Evolutionary conservation across 768 basidiomycete species (phyloP), one percentile per base, ranked within the genome.

Genomic region (Phlebiopsis gigantea): DNA sequence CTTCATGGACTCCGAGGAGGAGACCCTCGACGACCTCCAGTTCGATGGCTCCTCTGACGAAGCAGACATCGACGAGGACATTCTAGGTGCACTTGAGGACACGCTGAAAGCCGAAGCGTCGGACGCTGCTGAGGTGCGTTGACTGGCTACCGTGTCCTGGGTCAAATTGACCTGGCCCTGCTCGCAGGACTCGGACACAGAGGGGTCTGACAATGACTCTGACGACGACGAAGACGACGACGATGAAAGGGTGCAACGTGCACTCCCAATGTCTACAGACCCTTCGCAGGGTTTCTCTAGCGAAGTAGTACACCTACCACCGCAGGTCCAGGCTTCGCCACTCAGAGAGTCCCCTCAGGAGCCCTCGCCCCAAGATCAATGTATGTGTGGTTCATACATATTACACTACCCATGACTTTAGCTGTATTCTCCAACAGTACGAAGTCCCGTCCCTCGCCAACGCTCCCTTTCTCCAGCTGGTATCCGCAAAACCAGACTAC

Each of bases 1-100:
- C 17, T 59, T 56, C 63, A 84, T 83, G 81, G 84, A 85, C 64
- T 84, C 82, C 15, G 85, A 86, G 61, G 83, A 83, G 42, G 84
- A 85, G 59, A 77, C 73, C 49, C 74, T 78, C 58, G 84, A 87
- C 62, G 81, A 82, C 59, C 71, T 77, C 54, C 81, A 83, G 57
- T 82, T 79, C 57, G 85, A 85, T 14, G 74, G 74, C 42, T 75
- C 72, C n/a, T 80, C 80, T 8, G 76, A 67, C 30, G 77, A 79
- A 21, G 73, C 72, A 2, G 82, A 82, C 15, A 75, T 79, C 4
- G 82, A 82, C 54, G 84, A 85, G 29, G 85, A 84, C 51, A 73
- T 80, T 12, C 78, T 86, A 28, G 85, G 82, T 45, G 82, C 78
- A 14, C 77, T 84, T 59, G 79, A 80, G 30, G 74, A 69, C 10